Conservation (phyloP, 2,329 filamentous ascomycete species). For the Colletotrichum nymphaeae region DNA sequence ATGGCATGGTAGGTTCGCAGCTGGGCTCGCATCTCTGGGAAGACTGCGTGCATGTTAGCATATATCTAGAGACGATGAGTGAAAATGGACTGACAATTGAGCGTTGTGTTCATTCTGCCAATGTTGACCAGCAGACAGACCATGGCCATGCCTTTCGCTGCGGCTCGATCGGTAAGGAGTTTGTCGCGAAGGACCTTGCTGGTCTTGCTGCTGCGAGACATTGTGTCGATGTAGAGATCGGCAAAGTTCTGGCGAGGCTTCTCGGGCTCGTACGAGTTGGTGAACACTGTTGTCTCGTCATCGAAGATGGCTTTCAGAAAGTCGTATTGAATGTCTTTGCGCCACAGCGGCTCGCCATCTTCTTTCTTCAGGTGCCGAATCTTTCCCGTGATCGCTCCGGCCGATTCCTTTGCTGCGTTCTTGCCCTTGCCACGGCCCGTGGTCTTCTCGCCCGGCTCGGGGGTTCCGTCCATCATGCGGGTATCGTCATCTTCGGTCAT, state of each 20-base stretch:
- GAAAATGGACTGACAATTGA: slow-evolving; percentile 82
- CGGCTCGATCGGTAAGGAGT: slow-evolving; percentile 88
- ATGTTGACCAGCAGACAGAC: slow-evolving; percentile 97
- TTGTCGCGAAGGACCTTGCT: slow-evolving; percentile 99
- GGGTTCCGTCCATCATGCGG: slow-evolving; percentile 54
- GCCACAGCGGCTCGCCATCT: slow-evolving; percentile 87
- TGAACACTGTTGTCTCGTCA: slow-evolving; percentile 81
- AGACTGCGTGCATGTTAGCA: slow-evolving; percentile 71
- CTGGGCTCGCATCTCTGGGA: slow-evolving; percentile 98
- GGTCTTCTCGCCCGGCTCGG: slow-evolving; percentile 55
- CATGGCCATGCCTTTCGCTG: slow-evolving; percentile 99
- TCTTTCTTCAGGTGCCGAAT: slow-evolving; percentile 89
- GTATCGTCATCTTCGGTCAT: slow-evolving; percentile 57
- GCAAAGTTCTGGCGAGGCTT: slow-evolving; percentile 81
- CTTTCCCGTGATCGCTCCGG: slow-evolving; percentile 67
- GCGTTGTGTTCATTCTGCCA: slow-evolving; percentile 97
- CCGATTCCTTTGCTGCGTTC: slow-evolving; percentile 48
- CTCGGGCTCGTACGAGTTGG: slow-evolving; percentile 83
- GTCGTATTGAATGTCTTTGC: slow-evolving; percentile 89
- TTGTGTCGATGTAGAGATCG: slow-evolving; percentile 97
- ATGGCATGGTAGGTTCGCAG: slow-evolving; percentile 98
- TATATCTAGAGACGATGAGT: slow-evolving; percentile 24
- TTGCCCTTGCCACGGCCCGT: slow-evolving; percentile 48
- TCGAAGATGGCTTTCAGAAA: slow-evolving; percentile 86
- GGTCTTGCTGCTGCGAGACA: slow-evolving; percentile 98